Evolutionary conservation across 306 rosid genomes (phyloP), one percentile per base, ranked within the genome.

Genomic region (Dalbergia cultrata): DNA sequence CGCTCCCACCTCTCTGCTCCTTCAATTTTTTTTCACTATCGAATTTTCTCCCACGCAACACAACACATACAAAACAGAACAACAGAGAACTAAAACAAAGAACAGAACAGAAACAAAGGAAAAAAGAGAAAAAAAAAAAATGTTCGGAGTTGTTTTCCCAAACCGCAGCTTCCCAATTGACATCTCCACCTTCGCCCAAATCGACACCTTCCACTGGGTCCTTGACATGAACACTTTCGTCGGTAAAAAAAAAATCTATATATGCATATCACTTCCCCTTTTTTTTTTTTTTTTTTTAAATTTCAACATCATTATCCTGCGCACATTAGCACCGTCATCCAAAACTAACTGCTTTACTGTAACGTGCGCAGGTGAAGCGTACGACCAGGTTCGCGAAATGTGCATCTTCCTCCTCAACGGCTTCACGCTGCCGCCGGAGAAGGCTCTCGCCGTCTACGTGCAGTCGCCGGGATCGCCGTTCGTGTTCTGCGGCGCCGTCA

Each of bases 71-170:
- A 8, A 43, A 43, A 43, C 47, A 43, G 47, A 43, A 43, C 47
- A 63, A 4, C 1, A 1, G 18, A n/a, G 1, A 7, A 68, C 17
- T 7, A 76, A 37, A 37, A 14, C 0, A 50, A 10, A 14, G 9
- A 39, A 12, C 22, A 49, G 2, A 21, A 11, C 67, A 78, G 33
- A 56, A 65, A 3, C 2, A 2, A 13, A 17, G 1, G 5, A 74
- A 71, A 34, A n/a, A 4, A 7, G 67, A 72, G 26, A 12, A 19
- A 0, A 35, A 4, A 7, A 45, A 22, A 79, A 49, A 14, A 95
- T 95, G 98, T 95, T 93, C 35, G 98, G 97, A n/a, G 97, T 95
- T 0, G 97, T 93, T 9, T 95, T 95, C 21, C 99, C 98, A 5
- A 91, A 95, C 63, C 94, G 97, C 0, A 93, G 99, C 85, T 93